Conservation (phyloP, 768 basidiomycete genomes). For the Paxillus involutus region DNA sequence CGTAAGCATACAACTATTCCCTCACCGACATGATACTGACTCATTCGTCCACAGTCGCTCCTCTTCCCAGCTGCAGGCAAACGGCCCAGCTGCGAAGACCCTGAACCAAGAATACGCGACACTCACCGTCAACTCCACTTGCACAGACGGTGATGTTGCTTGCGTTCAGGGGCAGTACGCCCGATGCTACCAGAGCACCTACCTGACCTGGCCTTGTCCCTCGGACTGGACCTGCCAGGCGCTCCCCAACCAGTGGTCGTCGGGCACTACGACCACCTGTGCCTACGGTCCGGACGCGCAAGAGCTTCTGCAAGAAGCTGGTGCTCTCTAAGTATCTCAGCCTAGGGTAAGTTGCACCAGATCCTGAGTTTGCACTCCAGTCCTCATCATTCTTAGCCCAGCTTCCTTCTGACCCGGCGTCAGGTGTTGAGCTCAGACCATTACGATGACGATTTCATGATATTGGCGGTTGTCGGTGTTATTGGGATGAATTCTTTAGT, state of each 20-base stretch:
- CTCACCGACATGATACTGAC: not conserved
- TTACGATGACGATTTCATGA: not conserved
- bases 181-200: conserved; percentile 6
- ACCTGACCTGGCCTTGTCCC: conserved; percentile 4
- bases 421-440: not conserved
- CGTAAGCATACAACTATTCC: not conserved
- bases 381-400: not conserved
- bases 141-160: conserved; percentile 9
- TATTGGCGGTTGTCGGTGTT: not conserved
- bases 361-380: not conserved
- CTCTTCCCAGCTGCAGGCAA: conserved; percentile 5
- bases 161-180: conserved; percentile 8
- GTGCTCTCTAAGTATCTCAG: not conserved
- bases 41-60: conserved; percentile 1
- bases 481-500: conserved; percentile 1
- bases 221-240: conserved; percentile 9
- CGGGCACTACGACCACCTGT: conserved; percentile 11
- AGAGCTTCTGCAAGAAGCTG: conserved; percentile 8
- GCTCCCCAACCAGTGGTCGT: conserved; percentile 9
- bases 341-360: not conserved
- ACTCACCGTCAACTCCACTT: conserved; percentile 4
- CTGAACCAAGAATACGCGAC: conserved; percentile 9
- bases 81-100: conserved; percentile 9
- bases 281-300: conserved; percentile 2
- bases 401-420: not conserved